Conservation (phyloP, 805 yeast species). For the Ogataea minuta region DNA sequence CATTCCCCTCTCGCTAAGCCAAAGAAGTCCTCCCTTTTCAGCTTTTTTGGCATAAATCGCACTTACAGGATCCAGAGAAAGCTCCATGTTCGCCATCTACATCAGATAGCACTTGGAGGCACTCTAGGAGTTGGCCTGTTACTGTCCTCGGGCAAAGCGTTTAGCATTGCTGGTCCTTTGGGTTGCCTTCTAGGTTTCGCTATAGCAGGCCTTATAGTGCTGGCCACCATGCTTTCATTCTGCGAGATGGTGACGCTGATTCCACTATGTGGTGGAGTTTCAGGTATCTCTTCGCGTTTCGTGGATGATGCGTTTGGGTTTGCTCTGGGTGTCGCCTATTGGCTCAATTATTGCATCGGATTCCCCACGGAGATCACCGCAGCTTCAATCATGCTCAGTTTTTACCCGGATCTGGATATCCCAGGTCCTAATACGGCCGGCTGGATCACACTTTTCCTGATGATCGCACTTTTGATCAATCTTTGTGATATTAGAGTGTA, state of each 20-base stretch:
- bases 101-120: slow-evolving; percentile 77
- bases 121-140: slow-evolving; percentile 76
- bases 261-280: slow-evolving; percentile 76
- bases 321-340: slow-evolving; percentile 70
- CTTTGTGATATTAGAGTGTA: slow-evolving; percentile 67
- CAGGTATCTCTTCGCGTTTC: slow-evolving; percentile 71
- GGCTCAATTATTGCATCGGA: slow-evolving; percentile 68
- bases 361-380: slow-evolving; percentile 82
- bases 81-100: slow-evolving; percentile 63
- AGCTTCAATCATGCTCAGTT: slow-evolving; percentile 71
- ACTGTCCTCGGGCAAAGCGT: slow-evolving; percentile 68
- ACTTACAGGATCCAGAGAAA: slow-evolving; percentile 49
- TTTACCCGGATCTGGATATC: slow-evolving; percentile 55
- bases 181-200: slow-evolving; percentile 70
- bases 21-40: slow-evolving; percentile 1
- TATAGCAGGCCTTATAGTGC: slow-evolving; percentile 61
- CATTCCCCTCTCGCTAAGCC: not conserved
- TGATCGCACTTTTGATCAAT: slow-evolving; percentile 47
- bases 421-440: slow-evolving; percentile 58
- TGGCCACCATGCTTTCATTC: slow-evolving; percentile 68
- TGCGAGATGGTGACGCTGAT: slow-evolving; percentile 81
- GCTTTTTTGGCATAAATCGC: slow-evolving; percentile 18
- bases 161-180: slow-evolving; percentile 72
- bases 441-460: slow-evolving; percentile 60
- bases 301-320: slow-evolving; percentile 79